Percentiles rank a stretch among this genome's conserved stretches.
These are phyloP conservation scores for Ogataea haglerorum DNA, from an alignment of 805 yeast genomes.

Conservation along the genomic window DNA sequence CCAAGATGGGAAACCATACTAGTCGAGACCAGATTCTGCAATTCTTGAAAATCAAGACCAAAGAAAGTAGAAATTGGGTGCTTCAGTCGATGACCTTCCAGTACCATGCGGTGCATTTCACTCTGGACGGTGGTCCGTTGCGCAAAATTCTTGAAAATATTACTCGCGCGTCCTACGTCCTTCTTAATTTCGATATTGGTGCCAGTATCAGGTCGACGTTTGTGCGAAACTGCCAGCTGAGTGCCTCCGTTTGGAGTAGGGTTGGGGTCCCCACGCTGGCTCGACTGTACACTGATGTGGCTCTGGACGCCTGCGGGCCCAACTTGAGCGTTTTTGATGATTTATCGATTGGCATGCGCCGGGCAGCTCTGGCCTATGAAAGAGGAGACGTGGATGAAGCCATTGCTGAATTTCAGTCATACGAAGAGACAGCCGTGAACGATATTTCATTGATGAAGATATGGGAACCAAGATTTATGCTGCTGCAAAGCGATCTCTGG, in stretches of 20 bases:
- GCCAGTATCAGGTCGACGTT: slow-evolving; percentile 35
- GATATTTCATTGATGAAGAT: slow-evolving; percentile 41
- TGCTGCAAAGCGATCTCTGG: slow-evolving; percentile 37
- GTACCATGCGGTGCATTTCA: slow-evolving; percentile 55
- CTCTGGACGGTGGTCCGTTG: slow-evolving; percentile 50
- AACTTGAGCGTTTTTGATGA: slow-evolving; percentile 37
- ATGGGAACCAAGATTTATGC: slow-evolving; percentile 38
- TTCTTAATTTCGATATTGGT: slow-evolving; percentile 45
- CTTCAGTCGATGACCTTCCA: slow-evolving; percentile 62
- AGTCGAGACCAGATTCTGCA: slow-evolving; percentile 65
- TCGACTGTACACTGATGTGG: slow-evolving; percentile 45
- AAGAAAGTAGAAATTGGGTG: slow-evolving; percentile 41
- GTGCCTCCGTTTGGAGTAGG: slow-evolving; percentile 48
- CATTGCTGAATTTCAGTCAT: slow-evolving; percentile 34
- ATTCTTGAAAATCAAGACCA: slow-evolving; percentile 55
- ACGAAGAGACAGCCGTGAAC: slow-evolving; percentile 23
- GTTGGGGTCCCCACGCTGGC: slow-evolving; percentile 48
- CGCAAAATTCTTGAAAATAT: slow-evolving; percentile 50
- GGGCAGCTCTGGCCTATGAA: slow-evolving; percentile 35
- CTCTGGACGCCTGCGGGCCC: slow-evolving; percentile 37
- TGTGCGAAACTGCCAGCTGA: slow-evolving; percentile 44
- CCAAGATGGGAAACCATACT: slow-evolving; percentile 35
- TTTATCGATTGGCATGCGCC: slow-evolving; percentile 38
- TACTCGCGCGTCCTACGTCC: slow-evolving; percentile 51
- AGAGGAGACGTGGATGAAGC: slow-evolving; percentile 42